These are phyloP conservation scores for Torulaspora quercuum DNA, from an alignment of 805 yeast species.

Conservation along the genomic window DNA sequence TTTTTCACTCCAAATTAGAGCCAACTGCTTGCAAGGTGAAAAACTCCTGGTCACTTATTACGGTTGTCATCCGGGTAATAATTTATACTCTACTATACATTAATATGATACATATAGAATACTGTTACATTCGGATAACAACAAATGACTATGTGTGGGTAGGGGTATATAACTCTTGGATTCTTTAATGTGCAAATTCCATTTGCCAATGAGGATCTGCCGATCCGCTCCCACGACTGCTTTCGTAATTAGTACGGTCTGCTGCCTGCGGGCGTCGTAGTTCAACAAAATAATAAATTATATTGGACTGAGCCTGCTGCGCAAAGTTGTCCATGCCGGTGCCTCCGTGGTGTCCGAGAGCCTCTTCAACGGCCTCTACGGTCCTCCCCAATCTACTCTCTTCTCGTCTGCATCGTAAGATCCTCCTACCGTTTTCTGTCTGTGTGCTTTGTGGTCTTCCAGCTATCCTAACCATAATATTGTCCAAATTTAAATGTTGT, in stretches of 20 bases:
- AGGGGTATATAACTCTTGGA: too few species aligned
- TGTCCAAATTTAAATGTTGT: not conserved
- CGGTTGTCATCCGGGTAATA: too few species aligned
- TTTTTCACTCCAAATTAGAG: conserved; percentile 5
- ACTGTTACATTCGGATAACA: too few species aligned
- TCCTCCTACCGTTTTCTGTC: not conserved
- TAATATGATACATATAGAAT: too few species aligned
- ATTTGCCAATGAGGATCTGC: too few species aligned
- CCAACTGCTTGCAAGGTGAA: too few species aligned
- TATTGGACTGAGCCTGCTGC: conserved; percentile 4
- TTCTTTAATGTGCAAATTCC: too few species aligned
- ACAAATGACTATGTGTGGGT: too few species aligned
- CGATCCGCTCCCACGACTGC: too few species aligned
- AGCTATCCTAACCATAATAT: not conserved
- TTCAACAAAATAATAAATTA: conserved; percentile 7
- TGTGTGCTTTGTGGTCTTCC: not conserved
- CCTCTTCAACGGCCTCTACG: conserved; percentile 7
- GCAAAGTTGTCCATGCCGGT: not conserved
- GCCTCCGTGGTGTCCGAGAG: not conserved
- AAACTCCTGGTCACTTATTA: too few species aligned
- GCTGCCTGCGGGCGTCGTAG: conserved; percentile 9
- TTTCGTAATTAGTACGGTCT: too few species aligned
- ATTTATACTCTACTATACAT: too few species aligned
- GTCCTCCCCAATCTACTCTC: conserved; percentile 2
- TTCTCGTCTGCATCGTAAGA: conserved; percentile 9